Base-by-base conservation (phyloP, 768 basidiomycete species). In the Cystofilobasidium ferigula region DNA sequence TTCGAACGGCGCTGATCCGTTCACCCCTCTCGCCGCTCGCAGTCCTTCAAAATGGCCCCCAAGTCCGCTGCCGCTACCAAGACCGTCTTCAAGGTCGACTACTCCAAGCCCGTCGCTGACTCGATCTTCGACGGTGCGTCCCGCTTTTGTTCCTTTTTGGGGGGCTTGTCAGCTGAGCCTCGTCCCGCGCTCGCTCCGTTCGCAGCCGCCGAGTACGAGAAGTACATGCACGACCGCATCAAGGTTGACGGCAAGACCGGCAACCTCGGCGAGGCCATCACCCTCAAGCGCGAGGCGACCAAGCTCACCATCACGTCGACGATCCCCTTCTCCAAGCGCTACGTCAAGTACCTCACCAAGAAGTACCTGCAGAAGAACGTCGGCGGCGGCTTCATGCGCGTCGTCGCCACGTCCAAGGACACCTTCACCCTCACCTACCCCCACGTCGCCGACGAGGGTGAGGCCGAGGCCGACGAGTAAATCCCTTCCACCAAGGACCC, bases 291-390 rank as follows among this genome's bases (percentile, higher is more conserved):
- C 67, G 89, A 94, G 79, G 84, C 83, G 78, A 85, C 80, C 74
- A 89, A 86, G 79, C 82, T 98, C 77, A 86, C 85, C 63, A 84
- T 98, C 71, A 84, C 86, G 60, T 86, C 91, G 61, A 85, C 80
- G 74, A 85, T 94, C 76, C 85, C 89, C 64, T 87, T 97, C 79
- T 97, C 94, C 59, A 98, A 61, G 63, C 35, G 64, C 24, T 65
- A 93, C 75, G 54, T 68, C 69, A 70, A 98, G 79, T 99, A 98
- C 80, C 82, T 98, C 69, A 97, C 94, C 69, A 98, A 98, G 83
- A 94, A 94, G 81, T 93, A 90, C 83, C 82, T 98, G 79, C 98
- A 98, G 84, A 95, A 95, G 84, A 92, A 93, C 80, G 82, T 68
- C 57, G 67, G 61, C 47, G 61, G 53, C 32, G 69, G 64, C 34